A percentile compares a stretch with the other conserved stretches of the same genome.
Conservation (phyloP, 1,139 yeast species). For the Scheffersomyces segobiensis region DNA sequence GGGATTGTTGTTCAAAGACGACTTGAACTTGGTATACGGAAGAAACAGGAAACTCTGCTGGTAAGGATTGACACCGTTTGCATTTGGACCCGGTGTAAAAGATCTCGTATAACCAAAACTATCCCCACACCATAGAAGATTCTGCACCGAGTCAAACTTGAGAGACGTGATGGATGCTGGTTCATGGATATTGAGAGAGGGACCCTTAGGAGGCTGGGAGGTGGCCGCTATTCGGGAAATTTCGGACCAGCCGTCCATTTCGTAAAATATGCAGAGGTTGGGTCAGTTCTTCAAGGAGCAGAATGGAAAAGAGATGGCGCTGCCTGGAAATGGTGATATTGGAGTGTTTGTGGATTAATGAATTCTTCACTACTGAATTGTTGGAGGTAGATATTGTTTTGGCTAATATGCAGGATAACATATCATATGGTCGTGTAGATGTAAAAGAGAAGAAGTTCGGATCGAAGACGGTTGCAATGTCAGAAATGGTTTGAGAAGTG, state of each 20-base stretch:
- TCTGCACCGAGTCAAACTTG: constrained; percentile 68
- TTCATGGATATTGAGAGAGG: neutral
- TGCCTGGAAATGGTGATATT: neutral
- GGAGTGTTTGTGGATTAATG: neutral
- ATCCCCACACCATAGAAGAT: constrained; percentile 88
- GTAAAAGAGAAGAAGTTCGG: neutral
- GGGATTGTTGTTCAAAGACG: constrained; percentile 37
- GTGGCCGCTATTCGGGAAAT: constrained; percentile 30
- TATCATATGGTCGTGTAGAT: neutral
- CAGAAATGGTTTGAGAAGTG: neutral
- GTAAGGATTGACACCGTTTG: constrained; percentile 9
- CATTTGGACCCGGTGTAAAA: constrained; percentile 22
- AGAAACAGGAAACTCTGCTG: constrained; percentile 26
- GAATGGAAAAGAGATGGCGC: neutral
- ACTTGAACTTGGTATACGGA: constrained; percentile 54
- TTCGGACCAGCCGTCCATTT: constrained; percentile 21
- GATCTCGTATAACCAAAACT: constrained; percentile 38
- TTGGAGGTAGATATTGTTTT: neutral
- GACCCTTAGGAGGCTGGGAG: constrained; percentile 3
- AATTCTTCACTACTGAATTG: neutral
- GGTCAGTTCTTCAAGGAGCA: neutral
- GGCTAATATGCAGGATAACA: neutral
- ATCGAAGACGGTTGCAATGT: neutral
- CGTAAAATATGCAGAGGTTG: neutral
- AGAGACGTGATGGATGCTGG: constrained; percentile 29